Base-by-base conservation (phyloP, 306 rosid genomes). In the Inga laurina region DNA sequence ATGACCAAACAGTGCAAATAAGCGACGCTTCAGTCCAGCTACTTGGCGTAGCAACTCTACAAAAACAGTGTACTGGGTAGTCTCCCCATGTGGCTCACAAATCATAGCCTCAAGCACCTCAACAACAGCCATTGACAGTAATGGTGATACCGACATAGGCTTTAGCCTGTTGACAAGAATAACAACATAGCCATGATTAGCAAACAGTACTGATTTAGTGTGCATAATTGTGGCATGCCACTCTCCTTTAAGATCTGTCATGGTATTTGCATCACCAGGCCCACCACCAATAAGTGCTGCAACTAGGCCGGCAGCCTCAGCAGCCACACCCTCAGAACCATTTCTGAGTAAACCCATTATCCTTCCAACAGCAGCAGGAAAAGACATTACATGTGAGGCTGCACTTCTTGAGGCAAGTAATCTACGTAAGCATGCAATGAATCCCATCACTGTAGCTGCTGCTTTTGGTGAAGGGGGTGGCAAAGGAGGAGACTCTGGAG, bases 381-480 rank as follows among this genome's bases (percentile, higher is more conserved):
- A 97, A 76, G 99, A 92, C 98, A 91, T 90, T 82, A 97, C 97
- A 83, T 92, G 99, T 56, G 98, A 94, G 69, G 98, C 90, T 52
- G 99, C 99, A 87, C 89, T 94, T 88, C 90, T 90, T 85, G 99
- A 97, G 71, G 97, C 90, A 81, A 97, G 91, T 59, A 97, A 87
- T 89, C 99, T 91, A 52, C 91, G 99, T 85, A 97, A 86, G 86
- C 99, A 97, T 81, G 93, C 92, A 84, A 94, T 83, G 76, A 97
- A 97, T 74, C 99, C 99, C 93, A 94, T 94, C 57, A 94, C 97
- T 62, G 99, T 97, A 78, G 99, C 99, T 78, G 99, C 99, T 62
- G 98, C 99, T 94, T 97, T 97, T 67, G 99, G 99, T 43, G 99
- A 97, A 86, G 99, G 99, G 57, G 99, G 93, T 51, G 99, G 99